Evolutionary conservation across 768 basidiomycete genomes (phyloP).

Genomic region (Tricholoma sp.): DNA sequence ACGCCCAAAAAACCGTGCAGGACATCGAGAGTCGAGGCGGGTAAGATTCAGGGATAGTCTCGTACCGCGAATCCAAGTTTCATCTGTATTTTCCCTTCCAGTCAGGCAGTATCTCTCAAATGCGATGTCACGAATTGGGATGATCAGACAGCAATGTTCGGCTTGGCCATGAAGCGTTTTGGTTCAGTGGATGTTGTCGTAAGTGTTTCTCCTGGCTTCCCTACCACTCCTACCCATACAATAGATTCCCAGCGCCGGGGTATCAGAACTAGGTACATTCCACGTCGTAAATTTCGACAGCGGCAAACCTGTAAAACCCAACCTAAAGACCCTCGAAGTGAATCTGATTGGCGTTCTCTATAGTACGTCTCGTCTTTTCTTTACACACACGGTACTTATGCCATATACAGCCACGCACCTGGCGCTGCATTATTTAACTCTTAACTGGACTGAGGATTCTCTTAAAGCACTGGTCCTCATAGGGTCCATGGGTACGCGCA

Average conservation of each 20-base stretch:
- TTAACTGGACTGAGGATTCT: conserved; percentile 30
- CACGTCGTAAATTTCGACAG: conserved; percentile 24
- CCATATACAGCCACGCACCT: conserved; percentile 40
- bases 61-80: not conserved
- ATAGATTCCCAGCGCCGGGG: conserved; percentile 47
- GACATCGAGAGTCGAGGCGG: conserved; percentile 40
- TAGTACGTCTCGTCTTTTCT: conserved; percentile 29
- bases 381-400: not conserved
- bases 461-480: conserved; percentile 48
- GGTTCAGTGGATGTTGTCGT: conserved; percentile 53
- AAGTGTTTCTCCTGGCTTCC: conserved; percentile 10
- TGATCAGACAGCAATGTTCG: conserved; percentile 47
- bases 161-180: conserved; percentile 39
- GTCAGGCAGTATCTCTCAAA: conserved; percentile 35
- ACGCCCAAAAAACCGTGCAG: conserved; percentile 33
- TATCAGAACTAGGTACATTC: conserved; percentile 32
- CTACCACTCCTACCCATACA: not conserved
- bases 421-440: conserved; percentile 43
- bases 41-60: conserved; percentile 22
- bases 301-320: conserved; percentile 41
- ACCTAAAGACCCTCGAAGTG: conserved; percentile 40
- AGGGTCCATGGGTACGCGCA: conserved; percentile 44
- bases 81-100: conserved; percentile 15
- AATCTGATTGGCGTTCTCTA: conserved; percentile 46
- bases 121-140: conserved; percentile 54